Evolutionary conservation across 345 rosid species (phyloP).

Genomic region (Lenwebbia sp.): DNA sequence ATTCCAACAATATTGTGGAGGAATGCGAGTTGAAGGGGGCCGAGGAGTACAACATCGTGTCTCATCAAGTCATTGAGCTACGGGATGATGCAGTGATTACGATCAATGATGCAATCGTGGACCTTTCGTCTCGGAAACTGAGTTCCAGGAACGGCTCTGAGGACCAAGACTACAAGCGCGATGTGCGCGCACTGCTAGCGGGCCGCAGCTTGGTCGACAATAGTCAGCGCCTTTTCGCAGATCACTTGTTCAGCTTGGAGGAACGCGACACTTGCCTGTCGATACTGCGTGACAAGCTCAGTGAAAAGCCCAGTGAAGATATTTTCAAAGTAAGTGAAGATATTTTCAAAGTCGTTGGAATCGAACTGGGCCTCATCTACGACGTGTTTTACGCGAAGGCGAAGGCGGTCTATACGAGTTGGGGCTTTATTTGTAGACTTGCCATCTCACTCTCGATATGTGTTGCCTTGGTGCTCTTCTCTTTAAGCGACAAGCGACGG

Average conservation of each 20-base stretch:
- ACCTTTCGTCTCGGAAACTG: not conserved
- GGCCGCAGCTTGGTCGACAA: not conserved
- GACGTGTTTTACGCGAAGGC: constrained; percentile 38
- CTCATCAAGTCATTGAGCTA: not conserved
- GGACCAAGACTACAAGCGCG: not conserved
- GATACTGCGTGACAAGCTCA: not conserved
- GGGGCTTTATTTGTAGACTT: constrained; percentile 8
- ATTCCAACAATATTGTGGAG: not conserved
- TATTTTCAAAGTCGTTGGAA: constrained; percentile 19
- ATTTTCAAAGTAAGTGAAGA: too few relatives aligned
- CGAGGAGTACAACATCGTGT: not conserved
- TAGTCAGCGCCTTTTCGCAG: not conserved
- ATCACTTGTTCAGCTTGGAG: not conserved
- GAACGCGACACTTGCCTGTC: not conserved
- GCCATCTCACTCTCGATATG: not conserved
- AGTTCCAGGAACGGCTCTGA: not conserved
- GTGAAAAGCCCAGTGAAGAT: rapidly evolving
- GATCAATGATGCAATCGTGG: not conserved
- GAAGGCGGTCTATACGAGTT: not conserved
- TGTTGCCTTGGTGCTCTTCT: not conserved
- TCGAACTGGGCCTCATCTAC: constrained; percentile 30
- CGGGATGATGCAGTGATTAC: too few relatives aligned
- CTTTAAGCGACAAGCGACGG: not conserved
- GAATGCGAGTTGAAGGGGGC: not conserved
- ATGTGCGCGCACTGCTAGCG: not conserved